phyloP scores from a whole-genome alignment of 345 rosid genomes.

The Linum usitatissimum region DNA sequence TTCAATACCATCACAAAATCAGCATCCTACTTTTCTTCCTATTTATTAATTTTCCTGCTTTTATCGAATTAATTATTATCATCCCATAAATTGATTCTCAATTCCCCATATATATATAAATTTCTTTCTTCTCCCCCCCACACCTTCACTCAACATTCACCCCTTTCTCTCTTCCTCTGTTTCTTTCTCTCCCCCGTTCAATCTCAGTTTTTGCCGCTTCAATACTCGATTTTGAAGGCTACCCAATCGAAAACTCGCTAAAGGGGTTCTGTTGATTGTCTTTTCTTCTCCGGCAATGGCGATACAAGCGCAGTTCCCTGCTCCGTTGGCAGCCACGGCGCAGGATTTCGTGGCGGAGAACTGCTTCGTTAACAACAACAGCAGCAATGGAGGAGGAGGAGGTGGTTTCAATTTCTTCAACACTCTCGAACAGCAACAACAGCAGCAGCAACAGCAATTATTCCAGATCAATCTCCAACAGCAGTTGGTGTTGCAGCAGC shows the following conservation, averaged over 20 bases:
- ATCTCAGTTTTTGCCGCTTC: neutral
- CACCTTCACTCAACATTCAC: neutral
- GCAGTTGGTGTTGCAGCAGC: neutral
- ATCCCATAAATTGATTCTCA: slow-evolving; percentile 1
- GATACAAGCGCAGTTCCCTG: slow-evolving; percentile 52
- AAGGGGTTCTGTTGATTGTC: neutral
- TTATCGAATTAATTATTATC: too few relatives aligned
- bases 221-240: neutral
- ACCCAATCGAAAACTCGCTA: neutral
- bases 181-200: neutral
- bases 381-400: neutral
- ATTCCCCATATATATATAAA: slow-evolving; percentile 11
- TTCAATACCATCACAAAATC: neutral
- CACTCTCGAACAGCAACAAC: slow-evolving; percentile 13
- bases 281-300: slow-evolving; percentile 34
- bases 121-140: slow-evolving; percentile 5
- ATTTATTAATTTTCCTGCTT: neutral
- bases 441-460: neutral
- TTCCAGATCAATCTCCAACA: neutral
- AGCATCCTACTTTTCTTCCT: neutral
- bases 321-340: slow-evolving; percentile 16
- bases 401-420: neutral
- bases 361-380: slow-evolving; percentile 26
- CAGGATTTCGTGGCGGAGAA: slow-evolving; percentile 36
- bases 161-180: neutral